phyloP scores from a whole-genome alignment of 1,284 basidiomycete species.

The Laetiporus sulphureus region DNA sequence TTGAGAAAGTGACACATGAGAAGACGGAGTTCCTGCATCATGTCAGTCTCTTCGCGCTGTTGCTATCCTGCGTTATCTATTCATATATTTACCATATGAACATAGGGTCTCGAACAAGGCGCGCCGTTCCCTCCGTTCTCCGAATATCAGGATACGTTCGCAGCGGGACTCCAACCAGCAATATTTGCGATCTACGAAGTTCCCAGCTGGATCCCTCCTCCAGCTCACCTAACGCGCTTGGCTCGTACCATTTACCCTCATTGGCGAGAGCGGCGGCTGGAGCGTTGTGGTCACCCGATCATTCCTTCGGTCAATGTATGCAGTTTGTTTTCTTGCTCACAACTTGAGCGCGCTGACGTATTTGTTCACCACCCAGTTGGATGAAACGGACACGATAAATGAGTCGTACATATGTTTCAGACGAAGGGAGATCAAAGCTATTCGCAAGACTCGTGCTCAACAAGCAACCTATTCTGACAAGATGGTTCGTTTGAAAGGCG shows the following conservation, averaged over 20 bases:
- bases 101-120: conserved; percentile 53
- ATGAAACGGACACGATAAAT: conserved; percentile 85
- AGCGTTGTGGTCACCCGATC: conserved; percentile 26
- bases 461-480: conserved; percentile 88
- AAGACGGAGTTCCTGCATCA: conserved; percentile 90
- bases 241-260: conserved; percentile 25
- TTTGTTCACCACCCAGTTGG: conserved; percentile 45
- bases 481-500: conserved; percentile 72
- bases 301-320: conserved; percentile 27
- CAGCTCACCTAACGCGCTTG: conserved; percentile 18
- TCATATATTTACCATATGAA: conserved; percentile 3
- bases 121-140: conserved; percentile 72
- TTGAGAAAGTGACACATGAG: conserved; percentile 90
- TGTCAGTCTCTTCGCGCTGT: conserved; percentile 38
- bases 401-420: conserved; percentile 99
- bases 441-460: conserved; percentile 90
- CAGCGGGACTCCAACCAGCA: conserved; percentile 14
- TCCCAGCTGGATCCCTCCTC: conserved; percentile 22
- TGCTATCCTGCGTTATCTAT: not conserved
- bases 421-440: conserved; percentile 88
- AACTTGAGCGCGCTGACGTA: not conserved
- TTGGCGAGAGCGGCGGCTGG: conserved; percentile 26
- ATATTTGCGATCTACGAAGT: conserved; percentile 23
- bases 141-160: conserved; percentile 37
- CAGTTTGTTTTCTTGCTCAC: not conserved